Evolutionary conservation across 129 eudicot genomes (phyloP), one percentile per base, ranked within the genome.

Genomic region (Silybum marianum): DNA sequence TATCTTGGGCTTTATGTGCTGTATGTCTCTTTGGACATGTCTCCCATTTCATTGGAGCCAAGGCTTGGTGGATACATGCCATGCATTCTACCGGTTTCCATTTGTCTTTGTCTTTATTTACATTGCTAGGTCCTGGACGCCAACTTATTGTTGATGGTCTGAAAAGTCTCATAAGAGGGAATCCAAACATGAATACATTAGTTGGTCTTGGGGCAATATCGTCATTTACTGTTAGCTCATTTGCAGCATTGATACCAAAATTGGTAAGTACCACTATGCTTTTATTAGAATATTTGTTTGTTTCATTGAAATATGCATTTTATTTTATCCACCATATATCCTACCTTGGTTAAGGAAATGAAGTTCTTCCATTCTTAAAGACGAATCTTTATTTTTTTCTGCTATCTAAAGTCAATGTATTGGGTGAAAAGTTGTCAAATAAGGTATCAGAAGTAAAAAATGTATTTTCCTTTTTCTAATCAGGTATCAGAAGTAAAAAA

Each of bases 141-240:
- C 97, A 91, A 69, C 97, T 96, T 30, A 93, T 96, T 32, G 71
- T 86, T 79, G 99, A 96, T 88, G 99, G 99, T 75, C 82, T 96
- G 67, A 91, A 85, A 85, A 93, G 99, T 81, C 93, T 96, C n/a
- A 60, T 96, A 32, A 86, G 88, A 85, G 99, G 99, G 78, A 84
- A 91, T 78, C 99, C 99, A 79, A 96, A 93, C 88, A 96, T 96
- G 99, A 96, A 96, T 78, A 96, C 99, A 4, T 78, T 96, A 87
- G 99, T 96, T 86, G 99, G 99, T 81, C 98, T 96, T 79, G 99
- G 99, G 75, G 99, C 99, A 63, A 71, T 96, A 73, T 96, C 99
- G 51, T 96, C 99, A 24, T 96, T 96, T 85, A 88, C 93, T 16
- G 99, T 96, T 78, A 96, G 99, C 88, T 82, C 99, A 38, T 71